Evolutionary conservation across 495 filamentous ascomycete genomes (phyloP), one percentile per base, ranked within the genome.

Genomic region (Penicillium canescens): DNA sequence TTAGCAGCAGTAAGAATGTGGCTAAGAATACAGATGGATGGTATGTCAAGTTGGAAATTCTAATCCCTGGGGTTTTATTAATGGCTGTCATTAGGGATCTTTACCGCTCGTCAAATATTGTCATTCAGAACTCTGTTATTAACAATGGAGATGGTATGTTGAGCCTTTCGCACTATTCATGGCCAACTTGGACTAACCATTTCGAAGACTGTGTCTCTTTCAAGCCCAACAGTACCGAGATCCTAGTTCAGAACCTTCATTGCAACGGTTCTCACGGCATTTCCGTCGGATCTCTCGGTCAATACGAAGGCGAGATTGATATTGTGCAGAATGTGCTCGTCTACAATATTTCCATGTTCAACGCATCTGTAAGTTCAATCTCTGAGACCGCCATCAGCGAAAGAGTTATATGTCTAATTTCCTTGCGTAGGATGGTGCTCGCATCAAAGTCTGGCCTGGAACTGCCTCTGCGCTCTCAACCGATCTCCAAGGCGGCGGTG

Each of bases 211-310:
- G 86, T 54, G 86, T 90, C n/a, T 84, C 84, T 10, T 89, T 90
- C 78, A 90, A 91, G 66, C 87, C 87, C 2, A 90, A 90, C 65
- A 84, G 78, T 64, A 88, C 85, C n/a, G 76, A 90, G 48, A 84
- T 91, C 47, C 70, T 91, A 6, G 81, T 90, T 14, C 85, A 89
- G 65, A 86, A 86, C 51, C 63, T 91, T 16, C 72, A 75, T 49
- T 91, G 87, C 69, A 86, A 85, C 50, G 87, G 87, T 42, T 88
- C 84, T 11, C 86, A 89, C 64, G 86, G 86, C n/a, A 87, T 88
- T 57, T 84, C 79, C 13, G 84, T 89, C 35, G 86, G 86, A 18
- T 85, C 81, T 14, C 74, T 89, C 0, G 86, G 86, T 0, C 86
- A 89, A 58, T 89, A 89, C 55, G 54, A 67, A 3, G 82, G 79